These are phyloP conservation scores for Craspedostauros australis DNA, from an alignment of 108 stramenopile species.

Conservation along the genomic window DNA sequence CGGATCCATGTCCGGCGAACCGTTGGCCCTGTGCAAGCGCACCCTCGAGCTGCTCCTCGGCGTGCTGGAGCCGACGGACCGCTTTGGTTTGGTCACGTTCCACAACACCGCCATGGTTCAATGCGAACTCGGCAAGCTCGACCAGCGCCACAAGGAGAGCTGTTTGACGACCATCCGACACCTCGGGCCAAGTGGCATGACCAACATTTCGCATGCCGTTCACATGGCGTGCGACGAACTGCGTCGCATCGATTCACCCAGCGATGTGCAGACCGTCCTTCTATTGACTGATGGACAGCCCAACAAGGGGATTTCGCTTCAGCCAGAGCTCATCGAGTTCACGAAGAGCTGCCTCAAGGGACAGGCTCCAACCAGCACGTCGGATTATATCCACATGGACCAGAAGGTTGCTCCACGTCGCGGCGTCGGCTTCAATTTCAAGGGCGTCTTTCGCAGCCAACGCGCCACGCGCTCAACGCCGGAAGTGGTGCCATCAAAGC, in stretches of 20 bases:
- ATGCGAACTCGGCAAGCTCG: conserved; percentile 28
- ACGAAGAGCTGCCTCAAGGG: conserved; percentile 27
- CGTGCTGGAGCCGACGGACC: conserved; percentile 43
- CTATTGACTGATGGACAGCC: conserved; percentile 68
- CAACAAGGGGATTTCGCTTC: conserved; percentile 39
- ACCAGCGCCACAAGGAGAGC: conserved; percentile 16
- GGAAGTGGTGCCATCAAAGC: too few relatives aligned
- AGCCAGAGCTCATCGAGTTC: conserved; percentile 25
- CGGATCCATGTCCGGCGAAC: conserved; percentile 32
- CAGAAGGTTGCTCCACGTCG: too few relatives aligned
- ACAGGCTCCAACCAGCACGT: too few relatives aligned
- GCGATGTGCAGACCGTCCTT: conserved; percentile 46
- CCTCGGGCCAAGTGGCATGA: conserved; percentile 30
- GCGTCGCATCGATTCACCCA: conserved; percentile 11
- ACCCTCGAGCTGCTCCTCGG: conserved; percentile 39
- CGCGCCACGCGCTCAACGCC: too few relatives aligned
- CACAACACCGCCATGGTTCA: conserved; percentile 32
- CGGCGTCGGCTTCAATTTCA: too few relatives aligned
- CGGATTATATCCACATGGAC: too few relatives aligned
- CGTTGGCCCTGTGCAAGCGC: conserved; percentile 54
- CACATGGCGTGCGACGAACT: conserved; percentile 28
- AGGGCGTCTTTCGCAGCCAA: too few relatives aligned
- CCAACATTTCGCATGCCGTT: conserved; percentile 40
- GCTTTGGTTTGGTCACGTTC: conserved; percentile 54
- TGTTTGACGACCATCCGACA: conserved; percentile 28